phyloP scores from a whole-genome alignment of 306 rosid genomes.

The Sicyos edulis region DNA sequence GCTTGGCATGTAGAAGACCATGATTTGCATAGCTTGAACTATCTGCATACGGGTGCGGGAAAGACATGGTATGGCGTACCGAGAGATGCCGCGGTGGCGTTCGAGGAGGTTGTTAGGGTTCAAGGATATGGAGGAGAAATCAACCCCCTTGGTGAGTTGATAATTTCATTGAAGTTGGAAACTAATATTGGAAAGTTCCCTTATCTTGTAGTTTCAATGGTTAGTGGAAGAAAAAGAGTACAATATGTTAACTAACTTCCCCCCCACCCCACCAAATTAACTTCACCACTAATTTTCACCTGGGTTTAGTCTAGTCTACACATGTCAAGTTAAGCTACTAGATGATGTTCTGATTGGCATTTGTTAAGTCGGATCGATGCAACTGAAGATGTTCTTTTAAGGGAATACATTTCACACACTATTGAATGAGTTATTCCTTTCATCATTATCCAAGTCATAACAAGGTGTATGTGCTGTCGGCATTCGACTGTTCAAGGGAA shows the following conservation, averaged over 20 bases:
- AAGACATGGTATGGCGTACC: constrained; percentile 99
- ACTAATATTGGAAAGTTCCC: constrained; percentile 12
- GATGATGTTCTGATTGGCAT: background rate
- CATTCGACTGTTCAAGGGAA: constrained; percentile 11
- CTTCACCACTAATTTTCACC: background rate
- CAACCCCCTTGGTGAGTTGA: constrained; percentile 88
- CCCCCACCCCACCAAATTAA: no score
- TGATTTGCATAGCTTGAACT: constrained; percentile 92
- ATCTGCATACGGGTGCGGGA: constrained; percentile 83
- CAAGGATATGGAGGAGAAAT: constrained; percentile 92
- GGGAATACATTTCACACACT: background rate
- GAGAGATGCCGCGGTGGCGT: constrained; percentile 82
- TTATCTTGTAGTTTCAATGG: constrained; percentile 20
- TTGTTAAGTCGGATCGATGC: background rate
- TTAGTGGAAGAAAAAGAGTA: background rate
- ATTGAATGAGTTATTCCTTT: background rate
- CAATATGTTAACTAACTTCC: background rate
- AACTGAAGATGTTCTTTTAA: background rate
- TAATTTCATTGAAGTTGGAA: constrained; percentile 5
- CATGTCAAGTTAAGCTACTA: background rate
- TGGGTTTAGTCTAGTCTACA: background rate
- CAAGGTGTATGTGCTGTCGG: background rate
- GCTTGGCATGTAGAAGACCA: constrained; percentile 99
- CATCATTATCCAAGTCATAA: background rate
- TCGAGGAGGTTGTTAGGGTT: constrained; percentile 91